phyloP scores from a whole-genome alignment of 768 basidiomycete genomes.

The Mycena maculata region DNA sequence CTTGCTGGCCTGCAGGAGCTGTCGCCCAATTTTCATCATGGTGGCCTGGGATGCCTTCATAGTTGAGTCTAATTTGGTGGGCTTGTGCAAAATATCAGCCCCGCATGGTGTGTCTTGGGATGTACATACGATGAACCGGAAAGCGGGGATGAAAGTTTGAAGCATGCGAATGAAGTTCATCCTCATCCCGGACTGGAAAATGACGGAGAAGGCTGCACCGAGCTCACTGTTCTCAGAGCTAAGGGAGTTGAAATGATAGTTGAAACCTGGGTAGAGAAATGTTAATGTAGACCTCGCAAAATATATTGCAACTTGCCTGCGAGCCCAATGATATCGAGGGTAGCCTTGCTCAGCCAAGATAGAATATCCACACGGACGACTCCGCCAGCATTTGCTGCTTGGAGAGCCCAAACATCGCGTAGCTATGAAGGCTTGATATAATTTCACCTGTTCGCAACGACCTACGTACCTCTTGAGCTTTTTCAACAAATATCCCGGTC shows the following conservation, averaged over 20 bases:
- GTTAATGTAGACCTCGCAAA: slow-evolving; percentile 49
- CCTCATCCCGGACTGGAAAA: slow-evolving; percentile 52
- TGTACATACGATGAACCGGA: slow-evolving; percentile 47
- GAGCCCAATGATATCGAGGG: slow-evolving; percentile 71
- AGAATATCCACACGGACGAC: slow-evolving; percentile 56
- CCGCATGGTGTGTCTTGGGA: too few species aligned
- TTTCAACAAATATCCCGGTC: slow-evolving; percentile 53
- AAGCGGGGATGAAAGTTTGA: slow-evolving; percentile 42
- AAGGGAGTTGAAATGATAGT: slow-evolving; percentile 31
- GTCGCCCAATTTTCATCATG: slow-evolving; percentile 62
- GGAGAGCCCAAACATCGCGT: slow-evolving; percentile 46
- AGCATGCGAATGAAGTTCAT: slow-evolving; percentile 43
- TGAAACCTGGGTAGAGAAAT: slow-evolving; percentile 24
- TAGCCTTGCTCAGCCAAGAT: slow-evolving; percentile 62
- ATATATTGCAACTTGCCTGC: slow-evolving; percentile 61
- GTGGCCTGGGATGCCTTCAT: slow-evolving; percentile 48
- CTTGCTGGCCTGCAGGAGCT: slow-evolving; percentile 65
- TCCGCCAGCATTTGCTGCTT: slow-evolving; percentile 34
- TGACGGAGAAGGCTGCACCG: slow-evolving; percentile 54
- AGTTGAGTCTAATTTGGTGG: slow-evolving; percentile 44
- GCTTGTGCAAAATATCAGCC: slow-evolving; percentile 36
- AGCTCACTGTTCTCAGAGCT: slow-evolving; percentile 50
- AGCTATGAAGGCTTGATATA: slow-evolving; percentile 37
- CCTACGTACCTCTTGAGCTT: slow-evolving; percentile 48
- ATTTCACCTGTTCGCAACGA: background rate